These are phyloP conservation scores for Debaryomyces nepalensis DNA, from an alignment of 1,139 yeast genomes.

Conservation along the genomic window DNA sequence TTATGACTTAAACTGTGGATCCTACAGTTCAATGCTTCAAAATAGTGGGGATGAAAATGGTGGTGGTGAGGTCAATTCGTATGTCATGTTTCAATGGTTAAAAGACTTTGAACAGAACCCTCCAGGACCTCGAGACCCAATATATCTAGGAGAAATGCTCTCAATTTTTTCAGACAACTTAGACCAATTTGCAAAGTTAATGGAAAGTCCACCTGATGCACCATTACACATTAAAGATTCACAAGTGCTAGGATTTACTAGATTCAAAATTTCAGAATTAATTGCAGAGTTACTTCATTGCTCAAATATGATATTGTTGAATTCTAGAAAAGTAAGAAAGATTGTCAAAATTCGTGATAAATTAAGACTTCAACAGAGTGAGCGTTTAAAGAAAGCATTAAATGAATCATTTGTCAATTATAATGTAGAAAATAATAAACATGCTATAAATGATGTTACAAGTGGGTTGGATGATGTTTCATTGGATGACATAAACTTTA, in stretches of 20 bases:
- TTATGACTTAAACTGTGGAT: constrained; percentile 51
- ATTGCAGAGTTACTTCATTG: constrained; percentile 54
- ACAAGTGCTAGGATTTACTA: constrained; percentile 43
- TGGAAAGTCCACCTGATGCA: constrained; percentile 34
- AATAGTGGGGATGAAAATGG: constrained; percentile 30
- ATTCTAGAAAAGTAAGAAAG: constrained; percentile 43
- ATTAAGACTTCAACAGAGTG: constrained; percentile 36
- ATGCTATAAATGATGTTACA: constrained; percentile 34
- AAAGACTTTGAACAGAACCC: constrained; percentile 54
- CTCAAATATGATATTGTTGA: constrained; percentile 52
- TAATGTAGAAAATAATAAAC: constrained; percentile 15
- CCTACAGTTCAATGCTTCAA: constrained; percentile 40
- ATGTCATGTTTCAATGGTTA: constrained; percentile 52
- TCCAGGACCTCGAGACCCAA: constrained; percentile 52
- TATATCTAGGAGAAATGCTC: constrained; percentile 51
- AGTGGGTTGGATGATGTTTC: constrained; percentile 46
- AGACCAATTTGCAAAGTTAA: constrained; percentile 33
- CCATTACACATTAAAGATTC: constrained; percentile 24
- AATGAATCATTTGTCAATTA: constrained; percentile 27
- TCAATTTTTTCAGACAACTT: constrained; percentile 45
- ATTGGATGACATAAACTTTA: constrained; percentile 36
- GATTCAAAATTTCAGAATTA: constrained; percentile 48
- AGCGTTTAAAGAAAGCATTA: constrained; percentile 40
- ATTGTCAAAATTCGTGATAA: constrained; percentile 43
- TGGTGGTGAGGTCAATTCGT: constrained; percentile 45